phyloP scores from a whole-genome alignment of 768 basidiomycete genomes.

The Suillus variegatus region DNA sequence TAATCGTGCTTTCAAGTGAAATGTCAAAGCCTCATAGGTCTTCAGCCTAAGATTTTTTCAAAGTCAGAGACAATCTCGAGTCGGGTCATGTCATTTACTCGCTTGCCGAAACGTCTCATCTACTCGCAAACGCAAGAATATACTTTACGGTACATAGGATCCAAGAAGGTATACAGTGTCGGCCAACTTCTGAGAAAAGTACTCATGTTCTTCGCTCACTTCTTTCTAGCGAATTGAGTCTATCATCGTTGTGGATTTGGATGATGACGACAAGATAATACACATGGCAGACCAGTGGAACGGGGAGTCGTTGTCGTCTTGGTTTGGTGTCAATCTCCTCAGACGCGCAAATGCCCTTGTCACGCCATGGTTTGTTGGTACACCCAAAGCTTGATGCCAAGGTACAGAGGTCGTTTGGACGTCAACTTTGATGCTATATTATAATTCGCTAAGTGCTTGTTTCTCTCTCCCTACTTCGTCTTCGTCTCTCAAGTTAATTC shows the following conservation, averaged over 20 bases:
- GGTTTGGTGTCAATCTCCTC: slow-evolving; percentile 48
- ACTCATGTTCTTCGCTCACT: not conserved
- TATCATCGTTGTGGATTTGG: slow-evolving; percentile 62
- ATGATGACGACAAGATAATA: slow-evolving; percentile 63
- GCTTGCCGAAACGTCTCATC: slow-evolving; percentile 58
- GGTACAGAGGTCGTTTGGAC: not conserved
- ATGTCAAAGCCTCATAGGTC: slow-evolving; percentile 5
- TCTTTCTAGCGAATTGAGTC: slow-evolving; percentile 54
- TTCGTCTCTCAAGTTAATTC: not conserved
- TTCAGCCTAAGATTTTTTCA: slow-evolving; percentile 55
- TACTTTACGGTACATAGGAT: slow-evolving; percentile 50
- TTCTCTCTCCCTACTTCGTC: not conserved
- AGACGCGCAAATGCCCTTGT: slow-evolving; percentile 53
- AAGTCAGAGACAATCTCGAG: slow-evolving; percentile 49
- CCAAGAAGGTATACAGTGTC: slow-evolving; percentile 46
- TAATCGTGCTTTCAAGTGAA: not conserved
- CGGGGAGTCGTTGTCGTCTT: slow-evolving; percentile 52
- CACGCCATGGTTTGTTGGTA: slow-evolving; percentile 52
- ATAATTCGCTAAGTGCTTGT: not conserved
- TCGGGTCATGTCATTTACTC: slow-evolving; percentile 61
- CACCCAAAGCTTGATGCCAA: slow-evolving; percentile 39
- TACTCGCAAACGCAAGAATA: slow-evolving; percentile 64
- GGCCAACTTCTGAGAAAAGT: not conserved
- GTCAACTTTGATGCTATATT: not conserved
- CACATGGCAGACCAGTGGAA: slow-evolving; percentile 61